A percentile compares a stretch with the other conserved stretches of the same genome.
Evolutionary conservation across 768 basidiomycete genomes (phyloP).

Genomic region (button mushroom (Agaricus bisporus)): DNA sequence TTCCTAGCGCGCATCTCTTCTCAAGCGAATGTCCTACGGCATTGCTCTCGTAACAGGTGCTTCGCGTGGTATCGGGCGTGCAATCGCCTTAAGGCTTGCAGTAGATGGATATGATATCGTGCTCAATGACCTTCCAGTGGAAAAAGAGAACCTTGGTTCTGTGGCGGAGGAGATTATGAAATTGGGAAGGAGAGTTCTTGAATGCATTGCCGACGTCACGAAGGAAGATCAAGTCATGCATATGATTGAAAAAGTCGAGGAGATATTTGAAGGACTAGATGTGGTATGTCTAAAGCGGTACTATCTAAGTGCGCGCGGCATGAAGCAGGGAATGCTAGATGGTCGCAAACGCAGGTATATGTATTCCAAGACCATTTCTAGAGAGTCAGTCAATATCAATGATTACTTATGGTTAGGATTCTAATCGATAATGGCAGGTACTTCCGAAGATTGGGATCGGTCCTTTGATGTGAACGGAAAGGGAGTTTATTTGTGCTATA

Average conservation of each 20-base stretch:
- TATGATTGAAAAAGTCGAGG: constrained; percentile 12
- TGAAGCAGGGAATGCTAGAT: not conserved
- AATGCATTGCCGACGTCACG: constrained; percentile 14
- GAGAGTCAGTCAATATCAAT: not conserved
- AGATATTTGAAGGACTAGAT: constrained; percentile 15
- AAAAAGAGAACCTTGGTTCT: constrained; percentile 8
- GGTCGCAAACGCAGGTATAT: constrained; percentile 11
- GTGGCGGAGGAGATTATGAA: constrained; percentile 10
- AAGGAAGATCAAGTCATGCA: constrained; percentile 14
- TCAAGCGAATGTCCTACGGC: constrained; percentile 16
- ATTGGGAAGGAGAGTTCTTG: constrained; percentile 10
- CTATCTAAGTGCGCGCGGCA: not conserved
- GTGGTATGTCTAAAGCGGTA: constrained; percentile 11
- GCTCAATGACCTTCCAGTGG: constrained; percentile 29
- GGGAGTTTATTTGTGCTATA: constrained; percentile 57
- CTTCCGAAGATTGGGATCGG: constrained; percentile 33
- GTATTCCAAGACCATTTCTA: constrained; percentile 6
- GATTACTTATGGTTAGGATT: not conserved
- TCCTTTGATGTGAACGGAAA: constrained; percentile 45
- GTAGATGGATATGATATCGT: constrained; percentile 36
- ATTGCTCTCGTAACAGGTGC: constrained; percentile 40
- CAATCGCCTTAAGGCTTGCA: constrained; percentile 39
- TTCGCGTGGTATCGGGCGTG: constrained; percentile 42
- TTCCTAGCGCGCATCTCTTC: not conserved
- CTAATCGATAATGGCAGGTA: constrained; percentile 18